These are phyloP conservation scores for Eucalyptus rudis DNA, from an alignment of 345 rosid species.

Conservation along the genomic window DNA sequence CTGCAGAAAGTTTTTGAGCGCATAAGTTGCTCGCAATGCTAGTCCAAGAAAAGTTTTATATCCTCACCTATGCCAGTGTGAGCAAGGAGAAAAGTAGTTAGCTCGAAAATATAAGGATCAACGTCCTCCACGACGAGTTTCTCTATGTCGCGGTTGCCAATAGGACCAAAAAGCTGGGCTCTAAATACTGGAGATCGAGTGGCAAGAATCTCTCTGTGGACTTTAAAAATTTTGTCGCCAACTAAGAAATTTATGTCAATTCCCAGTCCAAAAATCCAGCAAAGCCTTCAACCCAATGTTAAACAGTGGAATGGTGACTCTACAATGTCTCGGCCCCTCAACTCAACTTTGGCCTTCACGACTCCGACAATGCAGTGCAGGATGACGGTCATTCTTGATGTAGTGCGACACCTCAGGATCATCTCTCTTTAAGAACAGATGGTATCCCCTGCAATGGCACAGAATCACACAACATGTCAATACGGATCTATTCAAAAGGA, in stretches of 20 bases:
- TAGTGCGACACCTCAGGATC: slow-evolving; percentile 62
- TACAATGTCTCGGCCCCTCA: slow-evolving; percentile 63
- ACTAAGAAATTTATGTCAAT: slow-evolving; percentile 67
- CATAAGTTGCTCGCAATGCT: background rate
- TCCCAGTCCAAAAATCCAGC: slow-evolving; percentile 61
- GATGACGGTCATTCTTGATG: slow-evolving; percentile 69
- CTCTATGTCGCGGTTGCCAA: background rate
- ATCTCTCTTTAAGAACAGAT: slow-evolving; percentile 26
- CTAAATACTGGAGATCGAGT: slow-evolving; percentile 86
- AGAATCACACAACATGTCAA: background rate
- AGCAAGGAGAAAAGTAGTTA: slow-evolving; percentile 4
- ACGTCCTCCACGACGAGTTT: background rate
- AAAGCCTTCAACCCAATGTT: slow-evolving; percentile 66
- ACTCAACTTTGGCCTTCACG: slow-evolving; percentile 52
- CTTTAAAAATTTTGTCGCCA: slow-evolving; percentile 10
- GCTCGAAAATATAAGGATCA: slow-evolving; percentile 23
- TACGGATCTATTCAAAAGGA: background rate
- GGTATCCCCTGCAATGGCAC: slow-evolving; percentile 65
- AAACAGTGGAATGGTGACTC: slow-evolving; percentile 49
- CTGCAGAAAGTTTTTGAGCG: background rate
- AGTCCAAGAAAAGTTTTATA: background rate
- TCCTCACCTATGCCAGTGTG: background rate
- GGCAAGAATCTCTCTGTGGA: slow-evolving; percentile 75
- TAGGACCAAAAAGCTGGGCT: slow-evolving; percentile 29
- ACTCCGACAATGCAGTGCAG: slow-evolving; percentile 89